Evolutionary conservation across 2,329 filamentous ascomycete genomes (phyloP).

Genomic region (Drechslerella coelobrocha): DNA sequence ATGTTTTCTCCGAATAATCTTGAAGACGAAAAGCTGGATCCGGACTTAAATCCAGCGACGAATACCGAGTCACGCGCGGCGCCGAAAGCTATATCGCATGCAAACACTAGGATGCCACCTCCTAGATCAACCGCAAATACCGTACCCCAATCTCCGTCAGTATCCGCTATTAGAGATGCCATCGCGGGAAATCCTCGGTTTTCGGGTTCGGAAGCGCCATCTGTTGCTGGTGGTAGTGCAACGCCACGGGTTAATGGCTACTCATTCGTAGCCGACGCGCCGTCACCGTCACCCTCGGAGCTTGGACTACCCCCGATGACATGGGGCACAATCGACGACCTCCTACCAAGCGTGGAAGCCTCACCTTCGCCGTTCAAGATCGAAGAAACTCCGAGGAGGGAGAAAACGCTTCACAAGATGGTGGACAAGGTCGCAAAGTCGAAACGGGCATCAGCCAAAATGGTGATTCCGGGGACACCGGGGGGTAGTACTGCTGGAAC

Average conservation of each 20-base stretch:
- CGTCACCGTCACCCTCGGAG: conserved; percentile 66
- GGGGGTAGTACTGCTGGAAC: conserved; percentile 64
- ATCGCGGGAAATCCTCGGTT: conserved; percentile 74
- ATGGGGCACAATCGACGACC: conserved; percentile 54
- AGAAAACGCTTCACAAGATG: conserved; percentile 83
- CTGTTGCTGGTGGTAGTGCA: conserved; percentile 70
- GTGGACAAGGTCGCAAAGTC: conserved; percentile 79
- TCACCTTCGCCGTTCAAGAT: conserved; percentile 82
- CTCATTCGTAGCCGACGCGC: conserved; percentile 85
- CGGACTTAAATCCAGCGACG: conserved; percentile 66
- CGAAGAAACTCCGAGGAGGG: conserved; percentile 74
- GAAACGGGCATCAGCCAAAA: conserved; percentile 69
- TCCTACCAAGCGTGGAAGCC: conserved; percentile 59
- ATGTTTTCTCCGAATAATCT: conserved; percentile 81
- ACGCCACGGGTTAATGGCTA: conserved; percentile 94
- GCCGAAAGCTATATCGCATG: conserved; percentile 78
- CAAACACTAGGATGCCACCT: conserved; percentile 78
- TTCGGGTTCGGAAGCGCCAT: conserved; percentile 67
- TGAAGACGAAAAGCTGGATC: conserved; percentile 68
- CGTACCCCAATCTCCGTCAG: conserved; percentile 75
- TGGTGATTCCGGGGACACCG: conserved; percentile 62
- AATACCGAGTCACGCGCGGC: conserved; percentile 75
- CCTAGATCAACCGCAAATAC: conserved; percentile 59
- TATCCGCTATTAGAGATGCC: conserved; percentile 83
- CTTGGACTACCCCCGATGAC: conserved; percentile 63